A percentile compares a stretch with the other conserved stretches of the same genome.
Evolutionary conservation across 371 early-diverging fungal species (phyloP).

Genomic region (Smittium culicis): DNA sequence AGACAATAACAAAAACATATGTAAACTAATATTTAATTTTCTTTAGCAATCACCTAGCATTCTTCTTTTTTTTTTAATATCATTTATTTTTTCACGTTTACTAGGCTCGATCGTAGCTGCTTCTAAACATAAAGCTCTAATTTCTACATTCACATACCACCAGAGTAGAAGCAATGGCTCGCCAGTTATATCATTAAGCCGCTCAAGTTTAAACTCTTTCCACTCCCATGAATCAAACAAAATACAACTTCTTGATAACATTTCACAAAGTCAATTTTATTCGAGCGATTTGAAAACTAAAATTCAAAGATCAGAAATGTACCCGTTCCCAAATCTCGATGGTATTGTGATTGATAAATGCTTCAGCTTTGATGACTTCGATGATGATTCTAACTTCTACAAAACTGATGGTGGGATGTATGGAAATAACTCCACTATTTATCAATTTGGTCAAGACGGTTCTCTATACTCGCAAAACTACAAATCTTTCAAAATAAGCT

Average conservation of each 20-base stretch:
- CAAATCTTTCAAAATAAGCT: neutral
- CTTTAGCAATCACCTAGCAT: neutral
- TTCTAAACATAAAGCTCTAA: neutral
- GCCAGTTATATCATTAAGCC: neutral
- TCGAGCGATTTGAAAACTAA: neutral
- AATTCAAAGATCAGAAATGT: too few species aligned
- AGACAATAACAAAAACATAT: too few species aligned
- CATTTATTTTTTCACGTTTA: neutral
- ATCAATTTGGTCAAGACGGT: slow-evolving; percentile 1
- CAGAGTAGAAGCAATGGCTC: neutral
- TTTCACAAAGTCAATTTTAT: neutral
- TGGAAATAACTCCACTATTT: too few species aligned
- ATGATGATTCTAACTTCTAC: too few species aligned
- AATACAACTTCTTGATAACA: neutral
- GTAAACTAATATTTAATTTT: neutral
- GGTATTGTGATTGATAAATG: neutral
- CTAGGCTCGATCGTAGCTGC: neutral
- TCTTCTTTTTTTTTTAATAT: neutral
- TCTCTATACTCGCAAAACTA: neutral
- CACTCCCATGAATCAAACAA: neutral
- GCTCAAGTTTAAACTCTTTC: neutral
- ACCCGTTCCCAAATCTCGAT: neutral
- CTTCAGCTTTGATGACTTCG: neutral
- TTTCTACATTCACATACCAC: neutral
- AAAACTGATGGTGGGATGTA: too few species aligned